phyloP scores from a whole-genome alignment of 2,329 filamentous ascomycete species.

The Pseudogymnoascus sp. region DNA sequence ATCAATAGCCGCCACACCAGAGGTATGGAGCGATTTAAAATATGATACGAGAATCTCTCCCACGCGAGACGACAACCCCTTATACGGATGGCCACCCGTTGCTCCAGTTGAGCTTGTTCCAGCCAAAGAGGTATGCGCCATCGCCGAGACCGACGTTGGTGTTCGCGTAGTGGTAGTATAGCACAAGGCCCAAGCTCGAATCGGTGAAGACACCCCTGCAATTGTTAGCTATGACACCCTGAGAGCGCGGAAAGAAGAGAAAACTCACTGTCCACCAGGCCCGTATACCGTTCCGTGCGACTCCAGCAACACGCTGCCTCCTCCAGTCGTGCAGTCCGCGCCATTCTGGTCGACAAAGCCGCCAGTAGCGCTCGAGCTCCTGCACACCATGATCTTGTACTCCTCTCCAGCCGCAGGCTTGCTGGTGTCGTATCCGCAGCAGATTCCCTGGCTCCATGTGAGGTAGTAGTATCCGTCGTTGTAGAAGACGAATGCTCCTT shows the following conservation, averaged over 20 bases:
- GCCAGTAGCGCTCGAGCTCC: conserved; percentile 43
- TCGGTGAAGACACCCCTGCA: conserved; percentile 47
- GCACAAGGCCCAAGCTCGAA: conserved; percentile 39
- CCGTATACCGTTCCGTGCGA: conserved; percentile 55
- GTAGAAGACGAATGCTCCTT: conserved; percentile 49
- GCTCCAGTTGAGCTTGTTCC: conserved; percentile 36
- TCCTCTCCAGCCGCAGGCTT: conserved; percentile 49
- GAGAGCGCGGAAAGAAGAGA: neutral
- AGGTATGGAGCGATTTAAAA: neutral
- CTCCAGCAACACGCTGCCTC: conserved; percentile 53
- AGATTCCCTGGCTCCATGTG: conserved; percentile 53
- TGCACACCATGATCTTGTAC: conserved; percentile 59
- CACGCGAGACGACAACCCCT: neutral
- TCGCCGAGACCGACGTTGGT: conserved; percentile 45
- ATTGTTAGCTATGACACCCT: neutral
- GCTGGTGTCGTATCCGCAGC: conserved; percentile 48
- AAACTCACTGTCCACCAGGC: conserved; percentile 49
- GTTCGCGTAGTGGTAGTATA: conserved; percentile 58
- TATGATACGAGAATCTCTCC: neutral
- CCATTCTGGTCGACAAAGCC: conserved; percentile 50
- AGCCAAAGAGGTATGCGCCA: conserved; percentile 37
- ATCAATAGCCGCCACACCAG: neutral
- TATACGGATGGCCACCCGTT: conserved; percentile 38
- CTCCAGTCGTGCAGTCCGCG: conserved; percentile 43
- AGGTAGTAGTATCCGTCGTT: conserved; percentile 53